Evolutionary conservation across 768 basidiomycete species (phyloP).

Genomic region (Psilocybe subaeruginosa): DNA sequence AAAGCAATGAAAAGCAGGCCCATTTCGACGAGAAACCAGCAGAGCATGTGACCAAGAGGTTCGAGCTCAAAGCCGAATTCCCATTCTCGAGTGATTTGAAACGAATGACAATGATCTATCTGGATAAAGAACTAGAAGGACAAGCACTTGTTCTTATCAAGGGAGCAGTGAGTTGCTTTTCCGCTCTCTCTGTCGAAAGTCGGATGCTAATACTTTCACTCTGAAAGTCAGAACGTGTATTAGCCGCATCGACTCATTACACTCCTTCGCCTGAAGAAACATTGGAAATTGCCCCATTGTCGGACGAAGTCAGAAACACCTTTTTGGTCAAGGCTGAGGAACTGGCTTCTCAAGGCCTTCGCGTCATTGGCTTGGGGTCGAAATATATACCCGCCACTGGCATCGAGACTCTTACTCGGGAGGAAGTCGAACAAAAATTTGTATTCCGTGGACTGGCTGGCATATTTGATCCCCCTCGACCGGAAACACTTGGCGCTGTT

Average conservation of each 20-base stretch:
- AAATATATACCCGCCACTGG: conserved; percentile 22
- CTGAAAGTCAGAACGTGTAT: conserved; percentile 44
- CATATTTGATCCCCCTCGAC: conserved; percentile 59
- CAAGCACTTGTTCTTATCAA: conserved; percentile 33
- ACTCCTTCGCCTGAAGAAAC: conserved; percentile 29
- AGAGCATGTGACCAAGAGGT: conserved; percentile 26
- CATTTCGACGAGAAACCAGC: conserved; percentile 21
- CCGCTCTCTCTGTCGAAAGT: background rate
- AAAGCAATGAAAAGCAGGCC: conserved; percentile 25
- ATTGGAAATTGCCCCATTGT: conserved; percentile 28
- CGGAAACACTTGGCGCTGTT: conserved; percentile 54
- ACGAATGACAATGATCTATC: conserved; percentile 47
- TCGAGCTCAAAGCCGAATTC: conserved; percentile 38
- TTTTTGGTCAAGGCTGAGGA: conserved; percentile 38
- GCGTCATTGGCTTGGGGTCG: conserved; percentile 40
- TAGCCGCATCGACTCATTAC: conserved; percentile 47
- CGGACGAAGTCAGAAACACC: conserved; percentile 27
- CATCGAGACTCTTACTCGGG: conserved; percentile 34
- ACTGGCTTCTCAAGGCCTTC: conserved; percentile 42
- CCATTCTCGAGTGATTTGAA: conserved; percentile 56
- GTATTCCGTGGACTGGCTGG: conserved; percentile 58
- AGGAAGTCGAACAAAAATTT: conserved; percentile 49
- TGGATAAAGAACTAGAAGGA: conserved; percentile 27
- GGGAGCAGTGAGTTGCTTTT: conserved; percentile 34
- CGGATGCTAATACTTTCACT: background rate